Base-by-base conservation (phyloP, 1,139 yeast species). In the Yamadazyma pseudoaaseri region DNA sequence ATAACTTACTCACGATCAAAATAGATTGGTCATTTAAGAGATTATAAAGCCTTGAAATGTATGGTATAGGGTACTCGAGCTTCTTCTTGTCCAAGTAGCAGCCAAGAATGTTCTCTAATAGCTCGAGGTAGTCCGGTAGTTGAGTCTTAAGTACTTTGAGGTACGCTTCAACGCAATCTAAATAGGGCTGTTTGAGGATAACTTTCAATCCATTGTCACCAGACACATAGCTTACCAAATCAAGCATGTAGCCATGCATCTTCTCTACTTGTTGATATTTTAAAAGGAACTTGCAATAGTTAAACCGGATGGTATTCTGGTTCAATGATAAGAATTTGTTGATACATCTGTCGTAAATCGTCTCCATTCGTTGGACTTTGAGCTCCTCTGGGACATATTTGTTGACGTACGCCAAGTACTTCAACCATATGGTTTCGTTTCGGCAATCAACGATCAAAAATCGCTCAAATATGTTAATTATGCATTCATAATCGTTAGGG, bases 401-500 rank as follows among this genome's bases (percentile, higher is more conserved):
- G 30, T 52, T 44, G 8, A 61, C 44, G 58, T 73, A 82, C 2
- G 61, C 52, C n/a, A 74, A 33, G 49, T 79, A 83, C 43, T 64
- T 70, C 9, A 70, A 47, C 92, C 92, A 84, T n/a, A 80, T 45
- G 6, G 55, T 54, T 24, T 70, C 66, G 27, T 65, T 60, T 18
- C 58, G 57, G 36, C 82, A 77, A 35, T 78, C 68, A 0, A 89
- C 85, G 1, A 81, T 58, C 12, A 83, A 54, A 10, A 79, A 66
- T 41, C 90, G 61, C 52, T 81, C 85, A 52, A 77, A 82, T 2
- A 79, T 45, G n/a, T 44, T 59, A 5, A 67, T 51, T 3, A 58
- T 44, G 2, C 35, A 9, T 3, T 29, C 15, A 18, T 20, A 13
- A 18, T 34, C 31, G 41, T 29, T 14, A 37, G 37, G 8, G 16